These are phyloP conservation scores for Puccinia polysora DNA, from an alignment of 1,284 basidiomycete species.

Conservation along the genomic window DNA sequence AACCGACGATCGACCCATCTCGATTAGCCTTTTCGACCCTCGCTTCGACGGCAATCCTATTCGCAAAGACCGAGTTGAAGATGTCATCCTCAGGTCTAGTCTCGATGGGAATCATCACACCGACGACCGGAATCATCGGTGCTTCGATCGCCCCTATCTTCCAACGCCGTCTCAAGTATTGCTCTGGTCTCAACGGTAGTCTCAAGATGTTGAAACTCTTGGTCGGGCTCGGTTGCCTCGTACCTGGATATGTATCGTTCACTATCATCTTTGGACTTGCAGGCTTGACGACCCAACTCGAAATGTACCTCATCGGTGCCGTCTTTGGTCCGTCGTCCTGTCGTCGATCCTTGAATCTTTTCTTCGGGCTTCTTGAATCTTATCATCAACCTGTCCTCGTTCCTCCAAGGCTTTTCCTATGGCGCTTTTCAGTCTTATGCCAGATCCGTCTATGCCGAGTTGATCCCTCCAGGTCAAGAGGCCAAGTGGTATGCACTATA, in stretches of 20 bases:
- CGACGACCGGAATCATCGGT: constrained; percentile 67
- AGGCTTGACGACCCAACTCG: constrained; percentile 68
- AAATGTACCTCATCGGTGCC: constrained; percentile 76
- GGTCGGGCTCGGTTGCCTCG: constrained; percentile 63
- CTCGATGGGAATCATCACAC: constrained; percentile 65
- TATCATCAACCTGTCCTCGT: neutral
- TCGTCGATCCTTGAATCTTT: constrained; percentile 39
- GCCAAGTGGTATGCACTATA: constrained; percentile 74
- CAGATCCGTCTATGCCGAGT: constrained; percentile 69
- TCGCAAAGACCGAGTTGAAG: constrained; percentile 71
- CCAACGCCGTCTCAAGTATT: constrained; percentile 56
- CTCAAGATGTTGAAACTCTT: constrained; percentile 64
- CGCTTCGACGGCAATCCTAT: constrained; percentile 73
- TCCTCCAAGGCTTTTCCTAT: constrained; percentile 61
- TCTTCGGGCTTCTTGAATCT: constrained; percentile 22
- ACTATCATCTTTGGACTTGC: constrained; percentile 64
- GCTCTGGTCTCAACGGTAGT: constrained; percentile 61
- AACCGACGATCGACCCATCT: no score
- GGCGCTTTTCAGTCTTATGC: constrained; percentile 76
- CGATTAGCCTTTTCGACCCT: constrained; percentile 75
- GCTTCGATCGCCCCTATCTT: constrained; percentile 67
- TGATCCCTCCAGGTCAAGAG: constrained; percentile 72
- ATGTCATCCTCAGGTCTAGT: constrained; percentile 69
- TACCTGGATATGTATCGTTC: constrained; percentile 76
- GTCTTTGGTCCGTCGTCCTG: constrained; percentile 65